These are phyloP conservation scores for Bryoerythrophyllum caledonicum DNA, from an alignment of 225 moss, liverwort and hornwort genomes.

Conservation along the genomic window DNA sequence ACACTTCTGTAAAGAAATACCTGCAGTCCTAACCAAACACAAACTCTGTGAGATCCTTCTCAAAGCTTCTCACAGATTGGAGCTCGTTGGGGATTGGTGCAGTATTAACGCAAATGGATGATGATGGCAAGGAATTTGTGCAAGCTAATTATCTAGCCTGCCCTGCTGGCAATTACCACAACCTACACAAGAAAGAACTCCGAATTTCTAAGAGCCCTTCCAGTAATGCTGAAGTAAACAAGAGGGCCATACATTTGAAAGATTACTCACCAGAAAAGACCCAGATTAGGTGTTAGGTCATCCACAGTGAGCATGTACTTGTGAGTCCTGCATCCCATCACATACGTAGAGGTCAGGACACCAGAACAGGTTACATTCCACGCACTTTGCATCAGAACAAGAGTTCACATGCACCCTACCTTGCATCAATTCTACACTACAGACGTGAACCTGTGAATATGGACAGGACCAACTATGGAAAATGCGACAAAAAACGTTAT, in stretches of 20 bases:
- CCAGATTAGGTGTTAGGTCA: constrained; percentile 91
- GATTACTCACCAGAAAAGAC: constrained; percentile 84
- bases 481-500: background rate
- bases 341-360: background rate
- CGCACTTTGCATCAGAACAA: background rate
- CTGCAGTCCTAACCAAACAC: constrained; percentile 53
- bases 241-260: constrained; percentile 3
- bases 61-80: too few species aligned
- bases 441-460: constrained; percentile 1
- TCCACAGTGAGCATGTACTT: constrained; percentile 65
- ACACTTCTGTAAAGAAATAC: constrained; percentile 98
- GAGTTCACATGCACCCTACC: background rate
- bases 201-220: background rate
- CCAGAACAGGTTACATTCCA: background rate
- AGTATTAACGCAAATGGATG: too few species aligned
- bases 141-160: background rate
- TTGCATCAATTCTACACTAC: background rate
- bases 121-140: too few species aligned
- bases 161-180: background rate
- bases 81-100: too few species aligned
- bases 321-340: constrained; percentile 32
- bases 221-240: background rate
- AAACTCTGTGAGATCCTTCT: constrained; percentile 25
- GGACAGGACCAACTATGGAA: background rate
- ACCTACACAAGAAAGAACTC: background rate